Evolutionary conservation across 2,329 filamentous ascomycete genomes (phyloP), one percentile per base, ranked within the genome.

Genomic region (Beauveria brongniartii): DNA sequence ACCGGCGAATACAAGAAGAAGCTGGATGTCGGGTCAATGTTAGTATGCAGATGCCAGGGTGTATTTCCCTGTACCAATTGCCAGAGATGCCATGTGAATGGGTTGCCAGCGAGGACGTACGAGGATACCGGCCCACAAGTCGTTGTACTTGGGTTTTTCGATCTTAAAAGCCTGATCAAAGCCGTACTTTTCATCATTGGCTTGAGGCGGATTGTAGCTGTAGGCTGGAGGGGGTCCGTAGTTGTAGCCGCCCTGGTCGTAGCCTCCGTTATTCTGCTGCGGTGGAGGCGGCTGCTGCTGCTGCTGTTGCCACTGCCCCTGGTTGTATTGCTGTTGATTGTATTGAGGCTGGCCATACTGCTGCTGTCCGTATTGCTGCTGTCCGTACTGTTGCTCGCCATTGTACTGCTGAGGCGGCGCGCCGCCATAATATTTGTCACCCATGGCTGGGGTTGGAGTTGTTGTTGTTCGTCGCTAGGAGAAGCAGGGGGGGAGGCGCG

Each of bases 151-250:
- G n/a, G 91, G 91, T 65, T 79, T 86, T 56, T 90, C 83, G 57
- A 97, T 74, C 74, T 88, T 88, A 79, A 97, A 97, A 1, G 86
- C 84, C 69, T 97, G 83, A 22, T 93, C 85, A 70, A 95, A 97
- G 34, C 76, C 76, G 40, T 77, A 76, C 69, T 83, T 83, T 64
- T 81, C 78, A 58, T 70, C 70, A 34, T 72, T 72, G 47, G 70
- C 66, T 56, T 75, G 69, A 2, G 73, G 72, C 12, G 73, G 71
- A 57, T 74, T 71, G 65, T 73, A 76, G 26, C 70, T 70, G 57
- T 74, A 73, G 3, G 67, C 65, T 2, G 70, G 71, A 54, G 70
- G 71, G 22, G 67, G 64, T 14, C 67, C 69, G 55, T 71, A 69
- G 16, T 65, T 66, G 43, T 71, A 71, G 7, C 66, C 58, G 58